phyloP scores from a whole-genome alignment of 2,329 filamentous ascomycete species.

The Diaporthe citrichinensis region DNA sequence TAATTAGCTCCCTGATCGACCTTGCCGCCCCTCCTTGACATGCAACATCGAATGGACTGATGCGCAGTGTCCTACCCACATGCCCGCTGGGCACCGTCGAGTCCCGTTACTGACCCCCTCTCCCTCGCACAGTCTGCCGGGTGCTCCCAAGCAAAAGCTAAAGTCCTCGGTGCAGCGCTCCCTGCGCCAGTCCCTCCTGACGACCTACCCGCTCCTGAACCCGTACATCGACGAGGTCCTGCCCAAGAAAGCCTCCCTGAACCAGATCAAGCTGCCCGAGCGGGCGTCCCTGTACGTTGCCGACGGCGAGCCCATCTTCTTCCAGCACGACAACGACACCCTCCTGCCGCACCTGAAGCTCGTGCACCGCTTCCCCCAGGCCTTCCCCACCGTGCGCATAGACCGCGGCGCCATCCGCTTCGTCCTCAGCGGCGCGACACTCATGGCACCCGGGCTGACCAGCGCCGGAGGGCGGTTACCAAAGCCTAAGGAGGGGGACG shows the following conservation, averaged over 20 bases:
- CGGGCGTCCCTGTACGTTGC: constrained; percentile 90
- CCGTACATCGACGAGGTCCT: constrained; percentile 94
- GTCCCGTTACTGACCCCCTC: constrained; percentile 41
- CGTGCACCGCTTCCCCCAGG: constrained; percentile 89
- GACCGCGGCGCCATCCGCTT: constrained; percentile 97
- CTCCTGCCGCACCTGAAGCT: constrained; percentile 90
- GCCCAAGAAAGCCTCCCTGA: constrained; percentile 93
- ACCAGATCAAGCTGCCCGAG: constrained; percentile 93
- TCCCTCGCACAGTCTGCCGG: constrained; percentile 71
- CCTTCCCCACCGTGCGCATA: constrained; percentile 88
- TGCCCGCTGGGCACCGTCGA: background rate
- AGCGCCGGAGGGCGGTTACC: constrained; percentile 86
- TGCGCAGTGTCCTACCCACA: background rate
- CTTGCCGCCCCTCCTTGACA: constrained; percentile 15
- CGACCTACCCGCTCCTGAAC: constrained; percentile 87
- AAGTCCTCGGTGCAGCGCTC: constrained; percentile 95
- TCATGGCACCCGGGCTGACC: constrained; percentile 97
- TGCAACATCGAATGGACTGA: background rate
- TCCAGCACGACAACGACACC: constrained; percentile 80
- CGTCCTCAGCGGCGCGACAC: constrained; percentile 90
- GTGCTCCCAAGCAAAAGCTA: constrained; percentile 91
- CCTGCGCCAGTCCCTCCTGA: constrained; percentile 85
- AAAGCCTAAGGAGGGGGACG: constrained; percentile 58
- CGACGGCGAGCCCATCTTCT: constrained; percentile 86
- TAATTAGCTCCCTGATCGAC: background rate